Evolutionary conservation across 768 basidiomycete species (phyloP).

Genomic region (Russula compacta): DNA sequence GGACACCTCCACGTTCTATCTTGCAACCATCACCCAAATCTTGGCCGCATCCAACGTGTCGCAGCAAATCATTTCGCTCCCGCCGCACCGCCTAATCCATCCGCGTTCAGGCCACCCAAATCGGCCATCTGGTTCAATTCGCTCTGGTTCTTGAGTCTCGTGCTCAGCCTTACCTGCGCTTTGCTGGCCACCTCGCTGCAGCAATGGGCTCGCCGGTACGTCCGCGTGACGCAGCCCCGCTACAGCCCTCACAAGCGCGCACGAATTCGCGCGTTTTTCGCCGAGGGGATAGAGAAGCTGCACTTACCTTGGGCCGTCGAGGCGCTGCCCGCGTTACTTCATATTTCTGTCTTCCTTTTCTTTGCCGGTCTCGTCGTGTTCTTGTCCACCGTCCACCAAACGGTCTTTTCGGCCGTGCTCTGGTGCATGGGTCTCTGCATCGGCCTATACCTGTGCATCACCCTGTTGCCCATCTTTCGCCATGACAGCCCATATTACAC

Average conservation of each 20-base stretch:
- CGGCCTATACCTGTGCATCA: conserved; percentile 5
- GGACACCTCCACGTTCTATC: conserved; percentile 3
- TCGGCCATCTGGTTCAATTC: conserved; percentile 10
- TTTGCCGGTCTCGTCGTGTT: conserved; percentile 41
- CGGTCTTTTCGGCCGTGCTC: conserved; percentile 8
- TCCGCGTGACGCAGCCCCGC: conserved; percentile 10
- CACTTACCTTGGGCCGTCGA: conserved; percentile 8
- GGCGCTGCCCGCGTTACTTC: conserved; percentile 30
- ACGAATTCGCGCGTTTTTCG: conserved; percentile 11
- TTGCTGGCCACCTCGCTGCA: conserved; percentile 9
- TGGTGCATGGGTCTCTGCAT: conserved; percentile 5
- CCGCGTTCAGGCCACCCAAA: not conserved
- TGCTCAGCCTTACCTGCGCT: conserved; percentile 11
- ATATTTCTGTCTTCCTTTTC: conserved; percentile 42
- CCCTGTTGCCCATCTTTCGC: conserved; percentile 15
- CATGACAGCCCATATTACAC: conserved; percentile 22
- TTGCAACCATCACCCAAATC: conserved; percentile 8
- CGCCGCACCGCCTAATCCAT: not conserved
- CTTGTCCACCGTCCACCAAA: conserved; percentile 26
- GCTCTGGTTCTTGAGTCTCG: conserved; percentile 13
- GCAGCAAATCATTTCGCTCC: not conserved
- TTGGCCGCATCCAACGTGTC: not conserved
- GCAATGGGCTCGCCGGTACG: conserved; percentile 13
- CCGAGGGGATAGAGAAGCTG: conserved; percentile 8
- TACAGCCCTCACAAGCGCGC: conserved; percentile 12